Percentiles rank a stretch among this genome's conserved stretches.
Conservation (phyloP, 2,329 filamentous ascomycete species). For the Ceratocystis harringtonii region DNA sequence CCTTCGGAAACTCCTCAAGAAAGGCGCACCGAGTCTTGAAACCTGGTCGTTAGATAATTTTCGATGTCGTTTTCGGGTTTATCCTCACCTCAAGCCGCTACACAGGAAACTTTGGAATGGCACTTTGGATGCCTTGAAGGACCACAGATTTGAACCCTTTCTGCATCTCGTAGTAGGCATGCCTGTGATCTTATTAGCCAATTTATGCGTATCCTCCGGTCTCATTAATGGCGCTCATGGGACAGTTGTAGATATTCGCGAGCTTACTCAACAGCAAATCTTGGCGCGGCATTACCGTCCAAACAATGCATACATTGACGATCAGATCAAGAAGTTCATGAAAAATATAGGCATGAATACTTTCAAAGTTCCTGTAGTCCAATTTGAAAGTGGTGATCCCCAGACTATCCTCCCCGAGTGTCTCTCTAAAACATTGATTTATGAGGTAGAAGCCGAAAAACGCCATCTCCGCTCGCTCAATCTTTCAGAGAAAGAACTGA, state of each 20-base stretch:
- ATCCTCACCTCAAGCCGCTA: background rate
- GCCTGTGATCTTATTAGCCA: background rate
- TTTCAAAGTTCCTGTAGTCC: background rate
- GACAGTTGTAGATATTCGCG: background rate
- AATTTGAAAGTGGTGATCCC: background rate
- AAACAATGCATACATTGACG: too few relatives aligned
- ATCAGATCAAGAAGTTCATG: background rate
- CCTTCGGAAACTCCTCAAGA: background rate
- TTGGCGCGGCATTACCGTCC: too few relatives aligned
- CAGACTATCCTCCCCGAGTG: background rate
- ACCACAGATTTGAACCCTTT: background rate
- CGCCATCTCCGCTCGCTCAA: background rate
- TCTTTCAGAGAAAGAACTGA: background rate
- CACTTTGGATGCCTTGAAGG: background rate
- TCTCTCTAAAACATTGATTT: too few relatives aligned
- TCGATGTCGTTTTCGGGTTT: background rate
- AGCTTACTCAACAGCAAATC: background rate
- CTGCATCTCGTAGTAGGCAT: background rate
- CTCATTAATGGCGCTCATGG: background rate
- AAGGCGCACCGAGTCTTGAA: background rate
- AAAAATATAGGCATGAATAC: background rate
- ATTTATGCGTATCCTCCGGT: background rate
- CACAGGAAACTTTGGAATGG: background rate
- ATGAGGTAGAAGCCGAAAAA: background rate
- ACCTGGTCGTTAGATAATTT: background rate